Evolutionary conservation across 345 rosid genomes (phyloP), one percentile per base, ranked within the genome.

Genomic region (Eucalyptus grandis): DNA sequence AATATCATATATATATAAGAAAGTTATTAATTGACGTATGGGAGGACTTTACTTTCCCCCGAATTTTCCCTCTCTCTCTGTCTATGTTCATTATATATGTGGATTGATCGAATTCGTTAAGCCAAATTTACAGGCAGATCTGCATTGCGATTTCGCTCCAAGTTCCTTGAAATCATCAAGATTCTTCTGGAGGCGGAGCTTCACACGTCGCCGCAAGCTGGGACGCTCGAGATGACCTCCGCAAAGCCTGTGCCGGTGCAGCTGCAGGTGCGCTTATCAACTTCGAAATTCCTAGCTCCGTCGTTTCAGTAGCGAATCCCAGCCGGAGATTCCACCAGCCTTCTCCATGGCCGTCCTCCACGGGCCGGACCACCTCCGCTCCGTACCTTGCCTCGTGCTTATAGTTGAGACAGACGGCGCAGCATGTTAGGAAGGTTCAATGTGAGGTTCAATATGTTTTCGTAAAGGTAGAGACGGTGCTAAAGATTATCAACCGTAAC

Each of bases 181-280:
- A 16, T 43, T 89, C 44, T 69, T 77, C 47, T 89, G 86, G 72
- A 31, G 34, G 81, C 88, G 8, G 88, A 87, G 90, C 90, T 90
- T 94, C 91, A 37, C 91, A 90, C 50, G 94, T 93, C 3, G 86
- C 82, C 22, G 88, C 93, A 47, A 87, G 89, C 91, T 91, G 91
- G 50, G 94, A 90, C 88, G 54, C 91, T 86, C 89, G 96, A 46
- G 97, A 95, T 31, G 83, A 92, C 10, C 62, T 93, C 16, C 92
- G 92, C 91, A 93, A 95, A 91, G 99, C 95, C 86, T 95, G 92
- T n/a, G 96, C 99, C 60, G 99, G 99, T 89, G 99, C 98, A 56
- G 92, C 98, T 34, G 99, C 99, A 49, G 98, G 99, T 98, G 81
- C 24, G 81, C 81, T 69, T 34, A 34, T 69, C 44, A 9, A 34